Base-by-base conservation (phyloP, 768 basidiomycete genomes). In the Mycena haematopus region DNA sequence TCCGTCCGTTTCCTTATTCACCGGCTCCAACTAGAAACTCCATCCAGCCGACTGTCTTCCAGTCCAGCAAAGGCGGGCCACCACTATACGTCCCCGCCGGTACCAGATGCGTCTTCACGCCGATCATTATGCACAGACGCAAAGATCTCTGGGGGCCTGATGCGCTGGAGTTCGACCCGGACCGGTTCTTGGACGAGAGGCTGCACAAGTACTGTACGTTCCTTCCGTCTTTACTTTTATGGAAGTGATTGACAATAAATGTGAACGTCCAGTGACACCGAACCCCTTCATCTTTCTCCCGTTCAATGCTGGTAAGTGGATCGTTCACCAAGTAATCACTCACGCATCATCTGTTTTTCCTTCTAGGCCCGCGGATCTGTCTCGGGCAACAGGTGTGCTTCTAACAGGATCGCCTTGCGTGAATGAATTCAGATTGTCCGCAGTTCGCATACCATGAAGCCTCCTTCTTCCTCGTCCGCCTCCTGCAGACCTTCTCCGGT, bases 131-230 rank as follows among this genome's bases (percentile, higher is more conserved):
- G 86, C 89, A 90, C 38, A 79, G 87, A 7, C 78, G 86, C 33
- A 79, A 73, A 52, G 85, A 88, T 65, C 78, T 87, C 2, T 90
- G 88, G 88, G 88, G 88, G 0, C 86, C 86, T 1, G 87, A 89
- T 68, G 87, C 86, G n/a, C 70, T 80, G 3, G 65, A 74, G 59
- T 91, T 89, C 65, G 88, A 90, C 68, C 89, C 89, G 0, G 84
- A 88, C 62, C 79, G 88, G 1, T 90, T 88, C 79, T 70, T 90
- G 42, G 88, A 90, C 62, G 82, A 84, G 31, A 78, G 88, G 3
- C 55, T 87, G 44, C 76, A 79, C 5, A 86, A 83, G 63, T 86
- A 88, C 65, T 68, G 86, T 62, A 80, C 77, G 0, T 78, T 15
- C n/a, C n/a, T n/a, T n/a, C n/a, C n/a, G n/a, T n/a, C n/a, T n/a